Conservation (phyloP, 2,329 filamentous ascomycete species). For the Talaromyces sp. region DNA sequence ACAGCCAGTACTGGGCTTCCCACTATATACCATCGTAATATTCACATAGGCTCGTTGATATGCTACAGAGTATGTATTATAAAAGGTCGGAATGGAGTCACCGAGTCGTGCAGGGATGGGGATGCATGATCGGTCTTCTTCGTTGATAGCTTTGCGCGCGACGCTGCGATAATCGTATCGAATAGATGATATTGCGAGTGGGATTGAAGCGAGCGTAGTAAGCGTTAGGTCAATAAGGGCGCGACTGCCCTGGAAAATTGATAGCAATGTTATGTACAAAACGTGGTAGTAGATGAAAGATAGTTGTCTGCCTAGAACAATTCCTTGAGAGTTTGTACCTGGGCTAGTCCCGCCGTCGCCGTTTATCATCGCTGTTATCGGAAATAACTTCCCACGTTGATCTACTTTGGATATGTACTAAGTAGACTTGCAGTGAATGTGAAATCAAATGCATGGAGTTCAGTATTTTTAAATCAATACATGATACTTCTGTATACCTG, state of each 20-base stretch:
- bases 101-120: slow-evolving; percentile 2
- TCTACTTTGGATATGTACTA: background rate
- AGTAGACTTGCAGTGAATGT: too few relatives aligned
- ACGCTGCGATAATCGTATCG: background rate
- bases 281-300: background rate
- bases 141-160: background rate
- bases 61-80: background rate
- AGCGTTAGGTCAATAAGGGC: too few relatives aligned
- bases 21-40: slow-evolving; percentile 39
- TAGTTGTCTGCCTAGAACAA: background rate
- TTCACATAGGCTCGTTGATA: background rate
- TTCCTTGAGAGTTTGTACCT: background rate
- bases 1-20: slow-evolving; percentile 40
- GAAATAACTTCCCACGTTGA: background rate
- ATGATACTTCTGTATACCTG: background rate
- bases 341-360: background rate
- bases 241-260: too few relatives aligned
- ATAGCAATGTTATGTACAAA: too few relatives aligned
- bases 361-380: background rate
- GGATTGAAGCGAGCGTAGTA: too few relatives aligned
- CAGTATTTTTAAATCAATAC: slow-evolving; percentile 6
- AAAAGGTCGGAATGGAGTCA: slow-evolving; percentile 7
- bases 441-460: background rate
- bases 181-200: background rate
- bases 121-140: slow-evolving; percentile 7